Evolutionary conservation across 441 rosid species (phyloP).

Genomic region (Brassica hybrid): DNA sequence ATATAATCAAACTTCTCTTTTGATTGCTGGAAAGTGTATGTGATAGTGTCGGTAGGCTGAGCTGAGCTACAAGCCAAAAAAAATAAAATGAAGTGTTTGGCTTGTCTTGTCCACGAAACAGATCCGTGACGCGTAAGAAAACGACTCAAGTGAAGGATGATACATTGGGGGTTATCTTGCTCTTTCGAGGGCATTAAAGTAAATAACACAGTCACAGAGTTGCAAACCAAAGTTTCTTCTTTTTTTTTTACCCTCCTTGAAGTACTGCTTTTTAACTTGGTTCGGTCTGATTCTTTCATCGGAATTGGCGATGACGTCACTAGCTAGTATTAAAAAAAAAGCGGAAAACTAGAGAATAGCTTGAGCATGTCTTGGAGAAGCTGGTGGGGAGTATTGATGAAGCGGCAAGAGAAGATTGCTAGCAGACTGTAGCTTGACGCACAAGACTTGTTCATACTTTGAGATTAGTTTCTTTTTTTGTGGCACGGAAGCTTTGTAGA

Average conservation of each 20-base stretch:
- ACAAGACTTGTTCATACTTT: too few species aligned
- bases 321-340: too few species aligned
- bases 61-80: conserved; percentile 29
- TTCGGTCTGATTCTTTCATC: conserved; percentile 22
- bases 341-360: too few species aligned
- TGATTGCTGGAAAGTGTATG: not conserved
- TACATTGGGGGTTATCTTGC: conserved; percentile 21
- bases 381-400: too few species aligned
- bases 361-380: too few species aligned
- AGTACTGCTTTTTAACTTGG: conserved; percentile 44
- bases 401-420: too few species aligned
- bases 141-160: conserved; percentile 18
- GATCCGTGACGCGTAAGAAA: conserved; percentile 14
- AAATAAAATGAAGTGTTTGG: not conserved
- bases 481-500: too few species aligned
- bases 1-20: not conserved
- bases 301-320: too few species aligned
- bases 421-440: too few species aligned
- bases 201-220: not conserved
- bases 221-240: not conserved
- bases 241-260: conserved; percentile 31
- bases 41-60: conserved; percentile 7
- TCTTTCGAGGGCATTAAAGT: conserved; percentile 26
- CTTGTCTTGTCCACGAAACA: conserved; percentile 17
- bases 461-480: too few species aligned